Evolutionary conservation across 148 eudicot genomes (phyloP).

Genomic region (Pharnaceum exiguum): DNA sequence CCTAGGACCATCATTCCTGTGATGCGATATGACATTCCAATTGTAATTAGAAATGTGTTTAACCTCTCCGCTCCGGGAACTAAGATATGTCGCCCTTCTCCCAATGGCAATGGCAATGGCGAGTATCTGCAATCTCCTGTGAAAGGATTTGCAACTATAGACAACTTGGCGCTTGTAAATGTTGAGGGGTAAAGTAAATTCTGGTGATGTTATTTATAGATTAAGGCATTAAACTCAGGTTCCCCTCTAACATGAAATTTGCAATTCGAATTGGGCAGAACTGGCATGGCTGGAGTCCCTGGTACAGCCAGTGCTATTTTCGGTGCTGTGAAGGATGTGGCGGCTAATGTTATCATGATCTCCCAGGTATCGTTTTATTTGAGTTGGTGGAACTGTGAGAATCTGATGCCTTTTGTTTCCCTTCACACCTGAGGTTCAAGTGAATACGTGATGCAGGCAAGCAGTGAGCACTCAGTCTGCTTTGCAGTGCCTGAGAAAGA

Average conservation of each 20-base stretch:
- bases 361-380: slow-evolving; percentile 54
- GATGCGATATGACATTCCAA: slow-evolving; percentile 88
- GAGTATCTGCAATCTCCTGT: slow-evolving; percentile 57
- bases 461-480: slow-evolving; percentile 98
- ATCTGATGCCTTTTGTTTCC: background rate
- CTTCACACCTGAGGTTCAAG: background rate
- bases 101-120: slow-evolving; percentile 37
- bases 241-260: slow-evolving; percentile 10
- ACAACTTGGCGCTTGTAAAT: slow-evolving; percentile 88
- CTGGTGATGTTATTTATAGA: background rate
- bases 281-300: slow-evolving; percentile 99
- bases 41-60: slow-evolving; percentile 93
- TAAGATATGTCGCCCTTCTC: slow-evolving; percentile 61
- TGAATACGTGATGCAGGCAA: slow-evolving; percentile 82
- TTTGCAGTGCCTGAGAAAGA: slow-evolving; percentile 98
- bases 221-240: slow-evolving; percentile 3
- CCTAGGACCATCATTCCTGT: slow-evolving; percentile 98
- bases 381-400: background rate
- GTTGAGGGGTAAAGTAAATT: slow-evolving; percentile 82
- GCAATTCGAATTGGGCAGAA: slow-evolving; percentile 39
- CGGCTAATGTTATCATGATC: slow-evolving; percentile 98
- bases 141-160: slow-evolving; percentile 98
- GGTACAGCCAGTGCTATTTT: slow-evolving; percentile 96
- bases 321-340: slow-evolving; percentile 85
- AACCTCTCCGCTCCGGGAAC: slow-evolving; percentile 91